Base-by-base conservation (phyloP, 2,329 filamentous ascomycete genomes). In the Samsoniella hepiali region DNA sequence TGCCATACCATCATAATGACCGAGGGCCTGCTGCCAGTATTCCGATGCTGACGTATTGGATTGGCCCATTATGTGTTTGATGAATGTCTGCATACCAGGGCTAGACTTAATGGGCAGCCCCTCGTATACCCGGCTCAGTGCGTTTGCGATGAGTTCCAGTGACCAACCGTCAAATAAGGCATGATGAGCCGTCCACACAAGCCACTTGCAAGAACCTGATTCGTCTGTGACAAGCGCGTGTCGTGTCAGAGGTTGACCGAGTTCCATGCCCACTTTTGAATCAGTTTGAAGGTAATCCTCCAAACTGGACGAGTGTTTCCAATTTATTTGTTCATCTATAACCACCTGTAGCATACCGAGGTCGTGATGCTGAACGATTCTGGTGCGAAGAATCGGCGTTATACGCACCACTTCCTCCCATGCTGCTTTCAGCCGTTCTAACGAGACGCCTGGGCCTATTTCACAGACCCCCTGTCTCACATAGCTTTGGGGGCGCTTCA, bases 81-180 rank as follows among this genome's bases (percentile, higher is more conserved):
- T 40, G 29, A 49, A 59, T 5, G 57, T 11, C 17, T 59, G 15
- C 29, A 49, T 38, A 11, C 36, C 8, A 36, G 9, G 44, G 15
- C 44, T 7, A 38, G 15, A 9, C 7, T 27, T 2, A 32, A 51
- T 8, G 8, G 15, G 10, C 10, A 38, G 15, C n/a, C 44, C 44
- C 13, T 27, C 2, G 29, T 49, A 59, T 13, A 32, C 42, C 36
- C 17, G 22, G 4, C 22, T 5, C 1, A 49, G 3, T 3, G 42
- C 15, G 0, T 59, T 22, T 8, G 42, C 5, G 2, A 60, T 5
- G 3, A 53, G 45, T 3, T 11, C 5, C 15, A 60, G 10, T 45
- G 69, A 70, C 69, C 69, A 73, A 15, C 71, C 72, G 13, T 74
- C 73, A 5, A 73, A 75, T 1, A 73, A 64, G 6, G 71, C 70